Evolutionary conservation across 2,329 filamentous ascomycete genomes (phyloP).

Genomic region (Diaporthe sp.): DNA sequence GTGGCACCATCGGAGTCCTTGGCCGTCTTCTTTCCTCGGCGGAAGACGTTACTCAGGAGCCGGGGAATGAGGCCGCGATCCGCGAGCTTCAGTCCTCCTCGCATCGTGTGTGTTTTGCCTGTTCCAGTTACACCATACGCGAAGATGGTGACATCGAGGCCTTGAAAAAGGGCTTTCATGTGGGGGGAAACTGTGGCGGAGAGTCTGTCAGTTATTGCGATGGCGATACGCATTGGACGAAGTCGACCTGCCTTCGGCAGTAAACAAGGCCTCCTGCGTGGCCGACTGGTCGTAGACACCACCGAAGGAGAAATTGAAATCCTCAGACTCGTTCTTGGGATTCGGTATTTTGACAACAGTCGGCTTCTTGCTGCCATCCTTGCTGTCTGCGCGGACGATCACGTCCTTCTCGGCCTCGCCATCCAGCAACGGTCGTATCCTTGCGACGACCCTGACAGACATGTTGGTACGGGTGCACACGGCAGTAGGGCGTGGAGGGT

Average conservation of each 20-base stretch:
- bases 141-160: constrained; percentile 89
- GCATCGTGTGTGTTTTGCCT: constrained; percentile 97
- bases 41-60: constrained; percentile 86
- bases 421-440: constrained; percentile 89
- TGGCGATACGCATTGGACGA: not conserved
- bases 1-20: constrained; percentile 83
- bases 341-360: constrained; percentile 90
- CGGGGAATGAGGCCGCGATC: constrained; percentile 91
- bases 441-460: constrained; percentile 88
- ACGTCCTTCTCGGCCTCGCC: constrained; percentile 89
- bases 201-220: constrained; percentile 39
- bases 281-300: constrained; percentile 87
- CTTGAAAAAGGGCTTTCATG: constrained; percentile 91
- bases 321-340: constrained; percentile 91
- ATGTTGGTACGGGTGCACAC: constrained; percentile 52
- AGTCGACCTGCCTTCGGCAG: constrained; percentile 82
- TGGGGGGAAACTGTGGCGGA: constrained; percentile 80
- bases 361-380: constrained; percentile 71
- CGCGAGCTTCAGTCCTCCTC: constrained; percentile 86
- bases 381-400: constrained; percentile 80
- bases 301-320: constrained; percentile 96
- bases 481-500: not conserved
- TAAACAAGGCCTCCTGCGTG: constrained; percentile 89
- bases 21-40: constrained; percentile 85
- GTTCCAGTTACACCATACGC: constrained; percentile 95